A percentile compares a stretch with the other conserved stretches of the same genome.
Evolutionary conservation across 345 rosid genomes (phyloP).

Genomic region (Melastoma malabathricum): DNA sequence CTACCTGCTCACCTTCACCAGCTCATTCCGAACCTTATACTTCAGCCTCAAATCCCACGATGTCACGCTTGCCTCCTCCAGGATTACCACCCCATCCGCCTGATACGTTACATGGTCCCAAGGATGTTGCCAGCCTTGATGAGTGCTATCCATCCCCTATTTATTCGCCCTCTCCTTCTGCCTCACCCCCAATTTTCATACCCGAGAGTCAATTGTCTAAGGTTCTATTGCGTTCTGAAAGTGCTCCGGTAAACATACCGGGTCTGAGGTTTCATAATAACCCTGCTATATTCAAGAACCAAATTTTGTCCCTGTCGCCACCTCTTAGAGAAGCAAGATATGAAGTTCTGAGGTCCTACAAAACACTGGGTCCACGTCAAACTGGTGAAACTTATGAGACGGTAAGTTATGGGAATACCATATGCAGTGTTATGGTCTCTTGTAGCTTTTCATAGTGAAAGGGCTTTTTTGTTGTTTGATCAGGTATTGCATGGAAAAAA

Average conservation of each 20-base stretch:
- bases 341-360: constrained; percentile 26
- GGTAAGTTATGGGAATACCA: constrained; percentile 29
- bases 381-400: constrained; percentile 36
- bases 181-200: constrained; percentile 49
- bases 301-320: constrained; percentile 44
- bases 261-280: constrained; percentile 20
- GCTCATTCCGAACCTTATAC: constrained; percentile 57
- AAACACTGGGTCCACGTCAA: constrained; percentile 23
- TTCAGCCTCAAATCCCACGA: constrained; percentile 36
- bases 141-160: constrained; percentile 49
- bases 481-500: constrained; percentile 42
- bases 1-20: constrained; percentile 74
- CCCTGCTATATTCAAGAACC: constrained; percentile 32
- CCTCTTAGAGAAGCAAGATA: constrained; percentile 32
- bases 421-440: neutral
- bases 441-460: neutral
- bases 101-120: constrained; percentile 32
- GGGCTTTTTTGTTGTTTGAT: constrained; percentile 12
- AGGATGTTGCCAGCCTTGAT: constrained; percentile 34
- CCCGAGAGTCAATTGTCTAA: constrained; percentile 28
- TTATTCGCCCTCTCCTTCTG: constrained; percentile 57
- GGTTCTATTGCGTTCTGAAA: constrained; percentile 49
- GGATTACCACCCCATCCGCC: constrained; percentile 49
- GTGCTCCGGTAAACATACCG: constrained; percentile 77
- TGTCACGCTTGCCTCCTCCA: constrained; percentile 23